A percentile compares a stretch with the other conserved stretches of the same genome.
Conservation (phyloP, 2,329 filamentous ascomycete species). For the Diaporthe eres region DNA sequence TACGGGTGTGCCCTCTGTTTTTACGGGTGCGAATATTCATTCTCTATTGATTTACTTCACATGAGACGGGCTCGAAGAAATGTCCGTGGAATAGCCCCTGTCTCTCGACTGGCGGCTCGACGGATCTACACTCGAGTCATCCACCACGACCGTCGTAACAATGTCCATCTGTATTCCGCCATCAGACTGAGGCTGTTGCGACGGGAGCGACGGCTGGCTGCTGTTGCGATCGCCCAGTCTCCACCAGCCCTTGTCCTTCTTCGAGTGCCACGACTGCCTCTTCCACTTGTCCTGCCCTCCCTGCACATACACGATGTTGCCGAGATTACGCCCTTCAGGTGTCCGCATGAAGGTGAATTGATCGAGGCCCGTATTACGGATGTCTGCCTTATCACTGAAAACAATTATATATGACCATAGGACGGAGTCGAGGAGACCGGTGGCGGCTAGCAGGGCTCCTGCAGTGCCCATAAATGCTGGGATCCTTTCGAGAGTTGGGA, state of each 20-base stretch:
- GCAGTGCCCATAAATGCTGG: conserved; percentile 66
- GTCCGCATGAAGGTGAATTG: conserved; percentile 67
- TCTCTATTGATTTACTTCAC: background rate
- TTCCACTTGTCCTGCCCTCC: conserved; percentile 43
- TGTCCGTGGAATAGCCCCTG: conserved; percentile 6
- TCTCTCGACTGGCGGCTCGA: conserved; percentile 12
- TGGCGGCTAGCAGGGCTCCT: conserved; percentile 70
- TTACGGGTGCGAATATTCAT: no score
- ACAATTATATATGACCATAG: conserved; percentile 70
- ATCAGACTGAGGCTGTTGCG: background rate
- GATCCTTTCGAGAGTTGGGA: conserved; percentile 24
- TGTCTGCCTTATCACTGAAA: conserved; percentile 53
- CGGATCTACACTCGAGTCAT: conserved; percentile 12
- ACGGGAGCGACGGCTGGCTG: conserved; percentile 28
- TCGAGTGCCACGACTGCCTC: conserved; percentile 40
- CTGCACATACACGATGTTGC: conserved; percentile 56
- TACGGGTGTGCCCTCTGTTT: no score
- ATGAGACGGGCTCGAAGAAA: conserved; percentile 28
- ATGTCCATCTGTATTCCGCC: conserved; percentile 49
- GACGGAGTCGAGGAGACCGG: conserved; percentile 68
- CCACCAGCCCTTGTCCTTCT: conserved; percentile 41
- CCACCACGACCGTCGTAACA: conserved; percentile 52
- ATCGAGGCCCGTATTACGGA: conserved; percentile 62
- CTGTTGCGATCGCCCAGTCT: conserved; percentile 37
- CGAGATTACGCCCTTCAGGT: conserved; percentile 53